Base-by-base conservation (phyloP, 148 eudicot species). In the Rhododendron vialii region DNA sequence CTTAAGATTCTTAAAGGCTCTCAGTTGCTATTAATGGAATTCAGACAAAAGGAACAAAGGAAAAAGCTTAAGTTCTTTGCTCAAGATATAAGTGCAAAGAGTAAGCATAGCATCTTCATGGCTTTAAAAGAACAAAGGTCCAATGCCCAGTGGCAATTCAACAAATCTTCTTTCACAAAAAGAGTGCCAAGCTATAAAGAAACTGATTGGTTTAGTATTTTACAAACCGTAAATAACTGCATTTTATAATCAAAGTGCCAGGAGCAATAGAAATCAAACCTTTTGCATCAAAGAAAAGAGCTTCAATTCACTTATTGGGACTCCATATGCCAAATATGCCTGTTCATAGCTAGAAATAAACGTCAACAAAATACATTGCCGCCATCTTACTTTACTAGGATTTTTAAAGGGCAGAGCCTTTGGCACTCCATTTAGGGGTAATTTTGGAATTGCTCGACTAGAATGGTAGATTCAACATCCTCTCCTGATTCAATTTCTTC, bases 241-340 rank as follows among this genome's bases (percentile, higher is more conserved):
- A 13, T 81, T 55, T 4, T 38, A 36, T 9, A 22, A 8, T 82
- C 61, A 71, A 84, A 84, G 65, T 50, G 18, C 53, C 76, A 26
- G 65, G 61, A 20, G 48, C 86, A 84, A 7, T 75, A 59, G 83
- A 85, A 78, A 78, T 61, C 86, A 57, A 85, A 85, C 86, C 86
- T 85, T 85, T 85, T 85, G 86, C 86, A 85, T 85, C 86, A 85
- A 78, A 41, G 86, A 85, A 78, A 78, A 85, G 41, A 78, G 83
- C 86, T 85, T 85, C 75, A 85, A 78, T 28, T 85, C 86, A 61
- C 86, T 85, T 78, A 61, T 85, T 78, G 86, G 86, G 55, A 85
- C 82, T 85, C 86, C 86, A 51, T 85, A 78, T 14, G 86, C 86
- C 38, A 85, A 30, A 55, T 85, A 85, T n/a, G 86, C 86, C 86